Percentiles rank a stretch among this genome's conserved stretches.
phyloP scores from a whole-genome alignment of 2,329 filamentous ascomycete species.

The Cytospora schulzeri region DNA sequence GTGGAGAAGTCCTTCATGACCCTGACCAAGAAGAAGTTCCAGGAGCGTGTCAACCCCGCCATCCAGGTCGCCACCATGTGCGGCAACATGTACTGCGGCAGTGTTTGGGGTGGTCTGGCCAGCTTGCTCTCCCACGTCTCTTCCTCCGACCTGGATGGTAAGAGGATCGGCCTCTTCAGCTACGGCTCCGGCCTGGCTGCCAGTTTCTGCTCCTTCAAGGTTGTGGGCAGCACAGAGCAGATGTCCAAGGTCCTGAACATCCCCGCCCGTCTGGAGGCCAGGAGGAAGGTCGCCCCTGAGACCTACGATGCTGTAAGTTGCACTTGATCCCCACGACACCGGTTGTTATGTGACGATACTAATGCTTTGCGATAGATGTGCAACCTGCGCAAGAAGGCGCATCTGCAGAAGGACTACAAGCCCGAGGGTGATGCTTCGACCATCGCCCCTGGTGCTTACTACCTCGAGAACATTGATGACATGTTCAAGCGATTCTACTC shows the following conservation, averaged over 20 bases:
- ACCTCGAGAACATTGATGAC: constrained; percentile 77
- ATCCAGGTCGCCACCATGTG: constrained; percentile 78
- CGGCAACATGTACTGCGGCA: constrained; percentile 69
- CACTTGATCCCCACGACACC: not conserved
- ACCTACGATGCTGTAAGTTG: constrained; percentile 71
- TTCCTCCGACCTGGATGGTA: constrained; percentile 65
- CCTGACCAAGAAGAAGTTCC: constrained; percentile 81
- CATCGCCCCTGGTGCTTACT: constrained; percentile 71
- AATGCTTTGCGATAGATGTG: constrained; percentile 61
- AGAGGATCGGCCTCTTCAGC: constrained; percentile 76
- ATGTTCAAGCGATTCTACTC: constrained; percentile 83
- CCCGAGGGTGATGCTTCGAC: constrained; percentile 70
- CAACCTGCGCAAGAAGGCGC: constrained; percentile 77
- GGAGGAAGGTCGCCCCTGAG: constrained; percentile 68
- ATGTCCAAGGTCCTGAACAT: constrained; percentile 72
- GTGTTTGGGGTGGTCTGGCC: constrained; percentile 76
- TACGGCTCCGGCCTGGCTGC: constrained; percentile 76
- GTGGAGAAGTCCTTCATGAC: constrained; percentile 87
- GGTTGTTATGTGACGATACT: not conserved
- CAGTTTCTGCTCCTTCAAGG: constrained; percentile 72
- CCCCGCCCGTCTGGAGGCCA: constrained; percentile 65
- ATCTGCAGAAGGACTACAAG: constrained; percentile 77
- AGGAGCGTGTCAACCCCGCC: constrained; percentile 72
- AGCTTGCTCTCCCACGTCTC: constrained; percentile 68
- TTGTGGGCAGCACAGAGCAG: constrained; percentile 68